Evolutionary conservation across 179 eudicot genomes (phyloP), one percentile per base, ranked within the genome.

Genomic region (Corrigiola litoralis): DNA sequence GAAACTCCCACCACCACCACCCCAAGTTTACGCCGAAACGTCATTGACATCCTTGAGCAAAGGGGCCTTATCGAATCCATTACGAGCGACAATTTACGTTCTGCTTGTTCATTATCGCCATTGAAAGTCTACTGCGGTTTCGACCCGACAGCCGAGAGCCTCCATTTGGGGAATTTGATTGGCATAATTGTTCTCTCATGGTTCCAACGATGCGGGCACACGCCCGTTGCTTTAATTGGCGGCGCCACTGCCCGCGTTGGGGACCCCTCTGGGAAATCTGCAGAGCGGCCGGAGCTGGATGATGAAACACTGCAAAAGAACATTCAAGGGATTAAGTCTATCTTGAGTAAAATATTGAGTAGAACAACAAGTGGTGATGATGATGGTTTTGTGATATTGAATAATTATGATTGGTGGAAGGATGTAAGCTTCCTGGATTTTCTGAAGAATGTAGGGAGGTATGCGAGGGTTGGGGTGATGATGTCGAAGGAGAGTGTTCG

Each of bases 321-420:
- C 67, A 74, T 65, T 33, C 36, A 41, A 28, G 86, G 79, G 13
- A 87, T 92, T 9, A 61, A 67, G 2, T 16, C 48, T 24, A 85
- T 70, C 11, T 61, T 89, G 45, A 64, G 29, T 38, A 66, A 50
- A 23, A 91, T 91, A 40, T 52, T 89, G 17, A 41, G 70, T 36
- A 67, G 69, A n/a, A 49, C 34, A n/a, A n/a, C n/a, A n/a, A n/a
- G n/a, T n/a, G n/a, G n/a, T 46, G 73, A 65, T 21, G 67, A 68
- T 4, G 63, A 58, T 49, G 72, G 72, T 0, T 78, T 80, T 66
- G 48, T 65, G 57, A 73, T 92, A 56, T 61, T 92, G 72, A 87
- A 92, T 74, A 92, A 92, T 74, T 85, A 83, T 53, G 95, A 92
- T 71, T 92, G 98, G 98, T 89, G 96, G 96, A 89, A 89, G 52